Base-by-base conservation (phyloP, 495 filamentous ascomycete species). In the Penicillium simplicissimum region DNA sequence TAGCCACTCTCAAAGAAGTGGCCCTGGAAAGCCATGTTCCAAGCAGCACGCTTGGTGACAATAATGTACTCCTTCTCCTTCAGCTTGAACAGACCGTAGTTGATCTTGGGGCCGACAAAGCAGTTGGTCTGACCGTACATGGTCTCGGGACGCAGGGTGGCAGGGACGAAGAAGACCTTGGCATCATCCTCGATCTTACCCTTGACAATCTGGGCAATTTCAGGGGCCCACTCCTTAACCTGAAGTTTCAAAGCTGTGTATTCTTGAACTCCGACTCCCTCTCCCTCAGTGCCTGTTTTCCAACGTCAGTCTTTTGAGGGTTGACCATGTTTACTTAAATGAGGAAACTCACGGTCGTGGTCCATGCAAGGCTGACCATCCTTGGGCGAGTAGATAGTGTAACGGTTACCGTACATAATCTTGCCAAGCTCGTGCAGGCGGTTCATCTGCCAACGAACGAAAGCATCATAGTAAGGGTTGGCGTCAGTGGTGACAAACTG, bases 111-210 rank as follows among this genome's bases (percentile, higher is more conserved):
- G 31, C 92, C 90, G 52, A 98, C 92, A 68, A 98, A 98, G 74
- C 93, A 96, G 79, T 92, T 95, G 1, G 87, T 93, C 74, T 98
- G 95, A 28, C 95, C 95, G 68, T 97, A 97, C 94, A 98, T 97
- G 17, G 95, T 98, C 80, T 98, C 95, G 19, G 95, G 91, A 65
- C 95, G 85, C 59, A 98, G 82, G 59, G 95, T 97, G 23, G 95
- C 95, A 4, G 95, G 89, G 40, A 96, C 86, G 64, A 98, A 89
- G 74, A 88, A 96, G 28, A 97, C 89, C 58, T 91, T 90, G 25
- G 90, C 89, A 62, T 82, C 85, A 8, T 88, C 84, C 35, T 93
- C 89, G n/a, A 97, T 79, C 76, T 92, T 92, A 51, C 86, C 88
- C 65, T 85, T 81, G 36, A 98, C 73, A 34, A 83, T 76, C 59